Evolutionary conservation across 2,329 filamentous ascomycete genomes (phyloP), one percentile per base, ranked within the genome.

Genomic region (Aspergillus fructus): DNA sequence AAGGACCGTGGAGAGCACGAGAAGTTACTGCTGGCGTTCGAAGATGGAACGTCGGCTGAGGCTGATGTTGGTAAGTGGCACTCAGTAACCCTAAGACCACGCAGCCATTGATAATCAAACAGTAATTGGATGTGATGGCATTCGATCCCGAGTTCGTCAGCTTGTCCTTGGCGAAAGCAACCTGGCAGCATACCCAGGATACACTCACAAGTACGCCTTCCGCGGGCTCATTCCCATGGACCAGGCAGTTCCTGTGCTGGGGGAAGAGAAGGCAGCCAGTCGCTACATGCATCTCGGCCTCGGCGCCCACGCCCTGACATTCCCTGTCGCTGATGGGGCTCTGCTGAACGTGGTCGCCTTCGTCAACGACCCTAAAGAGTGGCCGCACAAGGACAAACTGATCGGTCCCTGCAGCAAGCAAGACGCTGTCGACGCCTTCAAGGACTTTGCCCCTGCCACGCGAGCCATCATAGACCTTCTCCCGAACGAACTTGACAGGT

Each of bases 171-270:
- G 81, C 0, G 68, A 76, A 4, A 71, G 76, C 19, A 69, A 79
- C 56, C 76, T 79, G 0, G 75, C 77, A 3, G 71, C 78, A 0
- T 66, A 75, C 24, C 76, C 84, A 0, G 66, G 72, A 0, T 88
- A 84, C 66, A 80, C 79, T 0, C 74, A 80, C 23, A 84, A 85
- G 60, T 85, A 83, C 70, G 85, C 82, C 33, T 89, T 86, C 69
- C 78, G 86, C 11, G 81, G 81, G 0, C 68, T 89, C 6, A 76
- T 88, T 2, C 83, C 85, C 0, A 87, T 88, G 78, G 74, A 78
- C 1, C 70, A 78, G 17, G 84, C 83, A 0, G 66, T 74, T 2
- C 68, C 74, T 15, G 76, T 78, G 2, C 60, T 88, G 3, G 81
- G 82, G 3, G 68, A 79, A 12, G 71, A 83, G 34, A 71, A 80